Conservation (phyloP, 2,329 filamentous ascomycete species). For the Mollisia scopiformis region DNA sequence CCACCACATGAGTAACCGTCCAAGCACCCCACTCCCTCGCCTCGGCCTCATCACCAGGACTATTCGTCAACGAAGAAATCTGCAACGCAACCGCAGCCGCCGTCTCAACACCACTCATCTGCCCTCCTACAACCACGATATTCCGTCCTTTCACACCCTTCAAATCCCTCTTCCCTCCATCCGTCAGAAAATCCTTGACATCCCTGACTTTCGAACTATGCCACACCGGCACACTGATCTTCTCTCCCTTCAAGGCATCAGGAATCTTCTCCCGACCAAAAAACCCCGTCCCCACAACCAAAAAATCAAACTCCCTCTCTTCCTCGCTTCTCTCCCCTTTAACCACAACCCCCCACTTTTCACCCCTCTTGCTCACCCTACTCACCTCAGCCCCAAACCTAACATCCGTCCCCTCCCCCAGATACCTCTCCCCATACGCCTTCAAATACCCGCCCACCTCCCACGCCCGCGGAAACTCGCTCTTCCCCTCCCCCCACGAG, state of each 20-base stretch:
- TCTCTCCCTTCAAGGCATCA: conserved; percentile 40
- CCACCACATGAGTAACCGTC: conserved; percentile 68
- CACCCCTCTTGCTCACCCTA: conserved; percentile 14
- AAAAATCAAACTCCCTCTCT: conserved; percentile 60
- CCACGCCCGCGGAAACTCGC: conserved; percentile 76
- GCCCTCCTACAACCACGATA: conserved; percentile 76
- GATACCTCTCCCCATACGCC: conserved; percentile 61
- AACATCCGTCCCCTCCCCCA: conserved; percentile 29
- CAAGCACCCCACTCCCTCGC: conserved; percentile 44
- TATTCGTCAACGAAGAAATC: conserved; percentile 64
- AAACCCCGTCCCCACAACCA: conserved; percentile 77
- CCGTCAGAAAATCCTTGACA: conserved; percentile 50
- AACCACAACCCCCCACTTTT: conserved; percentile 27
- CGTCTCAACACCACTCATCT: conserved; percentile 82
- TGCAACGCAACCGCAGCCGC: conserved; percentile 73
- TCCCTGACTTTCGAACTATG: conserved; percentile 72
- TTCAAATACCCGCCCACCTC: conserved; percentile 75
- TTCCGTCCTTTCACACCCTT: conserved; percentile 48
- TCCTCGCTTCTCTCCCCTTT: conserved; percentile 1
- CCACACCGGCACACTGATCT: conserved; percentile 49
- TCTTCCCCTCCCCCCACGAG: conserved; percentile 64
- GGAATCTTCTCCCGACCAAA: conserved; percentile 67
- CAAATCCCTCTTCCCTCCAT: conserved; percentile 32
- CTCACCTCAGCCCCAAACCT: conserved; percentile 24
- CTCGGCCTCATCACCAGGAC: conserved; percentile 42